These are phyloP conservation scores for Orychophragmus violaceus DNA, from an alignment of 345 rosid genomes.

Conservation along the genomic window DNA sequence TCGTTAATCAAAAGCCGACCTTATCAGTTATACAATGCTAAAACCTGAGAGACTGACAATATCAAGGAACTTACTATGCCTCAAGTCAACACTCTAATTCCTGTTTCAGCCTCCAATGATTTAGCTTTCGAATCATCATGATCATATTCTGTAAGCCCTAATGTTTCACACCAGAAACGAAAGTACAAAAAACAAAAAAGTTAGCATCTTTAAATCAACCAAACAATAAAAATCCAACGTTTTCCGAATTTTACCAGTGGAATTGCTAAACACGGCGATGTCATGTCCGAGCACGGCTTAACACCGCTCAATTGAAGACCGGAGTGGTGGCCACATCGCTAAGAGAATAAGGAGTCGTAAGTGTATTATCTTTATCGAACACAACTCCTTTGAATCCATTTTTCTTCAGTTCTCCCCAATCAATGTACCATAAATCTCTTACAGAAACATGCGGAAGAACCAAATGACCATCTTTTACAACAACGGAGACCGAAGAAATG, in stretches of 20 bases:
- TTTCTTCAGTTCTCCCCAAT: conserved; percentile 71
- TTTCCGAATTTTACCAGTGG: conserved; percentile 58
- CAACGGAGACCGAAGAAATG: conserved; percentile 50
- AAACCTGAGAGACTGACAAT: neutral
- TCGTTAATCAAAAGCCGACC: neutral
- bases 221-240: neutral
- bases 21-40: neutral
- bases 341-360: conserved; percentile 85
- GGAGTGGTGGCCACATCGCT: conserved; percentile 62
- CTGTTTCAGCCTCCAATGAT: conserved; percentile 74
- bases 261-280: conserved; percentile 85
- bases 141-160: conserved; percentile 91
- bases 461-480: conserved; percentile 57
- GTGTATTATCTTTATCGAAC: conserved; percentile 93
- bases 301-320: conserved; percentile 60
- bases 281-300: conserved; percentile 76
- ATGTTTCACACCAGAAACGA: no score
- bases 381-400: conserved; percentile 91
- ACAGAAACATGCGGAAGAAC: conserved; percentile 77
- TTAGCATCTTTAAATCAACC: no score
- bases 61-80: conserved; percentile 74
- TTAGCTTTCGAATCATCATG: conserved; percentile 75
- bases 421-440: conserved; percentile 63
- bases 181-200: no score
- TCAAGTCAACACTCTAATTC: conserved; percentile 83